Base-by-base conservation (phyloP, 2,329 filamentous ascomycete species). In the Fusarium tjaetaba region DNA sequence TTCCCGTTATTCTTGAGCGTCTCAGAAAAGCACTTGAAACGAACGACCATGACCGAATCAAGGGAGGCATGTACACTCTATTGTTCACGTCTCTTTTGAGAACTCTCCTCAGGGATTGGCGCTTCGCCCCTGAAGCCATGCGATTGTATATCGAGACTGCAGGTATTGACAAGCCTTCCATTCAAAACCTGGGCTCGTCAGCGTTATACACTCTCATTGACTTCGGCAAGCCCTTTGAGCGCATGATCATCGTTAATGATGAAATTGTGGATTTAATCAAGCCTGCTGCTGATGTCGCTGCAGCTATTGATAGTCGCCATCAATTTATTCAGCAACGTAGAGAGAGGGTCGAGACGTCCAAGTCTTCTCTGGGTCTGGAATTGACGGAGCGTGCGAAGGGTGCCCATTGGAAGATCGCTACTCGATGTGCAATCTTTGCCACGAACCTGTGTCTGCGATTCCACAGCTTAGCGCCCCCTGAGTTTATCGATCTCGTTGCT, bases 371-470 rank as follows among this genome's bases (percentile, higher is more conserved):
- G 32, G 94, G 95, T 0, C 85, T 94, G 61, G 95, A 98, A 80
- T 86, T 99, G 38, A 92, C 95, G 8, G 89, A 93, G 67, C 85
- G 92, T 68, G 93, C 94, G 4, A 91, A 90, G 77, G 89, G 89
- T 7, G 94, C 95, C 2, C 97, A 99, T 80, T 99, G 96, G 96
- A 98, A 97, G 85, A 95, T 97, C 76, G 96, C 96, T 11, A 94
- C 91, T 57, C 89, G 96, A 34, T 97, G 95, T 64, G 93, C 94
- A 15, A 93, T 97, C 41, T 96, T 99, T 80, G 94, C 97, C 9
- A 91, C 96, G 64, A 97, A 96, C 68, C 88, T 98, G 71, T 96
- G 94, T 65, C 89, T 98, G 71, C 92, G 96, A n/a, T 97, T 98
- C 77, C 93, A 98, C 74, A 93, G 90, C 24, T 89, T 99, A 70